Evolutionary conservation across 352 stramenopile species (phyloP).

Genomic region (Pythium rishiriense): DNA sequence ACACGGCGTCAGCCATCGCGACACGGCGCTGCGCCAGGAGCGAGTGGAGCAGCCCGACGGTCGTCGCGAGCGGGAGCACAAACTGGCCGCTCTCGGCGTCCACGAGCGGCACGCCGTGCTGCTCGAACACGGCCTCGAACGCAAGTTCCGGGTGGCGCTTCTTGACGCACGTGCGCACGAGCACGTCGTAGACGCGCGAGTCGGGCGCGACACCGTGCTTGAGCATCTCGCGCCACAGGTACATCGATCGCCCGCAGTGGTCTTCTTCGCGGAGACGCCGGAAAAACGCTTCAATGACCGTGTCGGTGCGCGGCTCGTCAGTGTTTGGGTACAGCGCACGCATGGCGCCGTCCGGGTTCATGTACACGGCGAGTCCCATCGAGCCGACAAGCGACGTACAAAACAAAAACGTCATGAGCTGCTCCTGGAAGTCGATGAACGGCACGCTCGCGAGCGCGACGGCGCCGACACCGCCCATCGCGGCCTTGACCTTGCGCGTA

Average conservation of each 20-base stretch:
- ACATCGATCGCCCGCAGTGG: conserved; percentile 81
- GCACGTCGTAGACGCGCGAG: conserved; percentile 71
- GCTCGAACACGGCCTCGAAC: conserved; percentile 67
- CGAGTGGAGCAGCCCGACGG: conserved; percentile 66
- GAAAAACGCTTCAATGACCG: conserved; percentile 81
- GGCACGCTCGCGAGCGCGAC: conserved; percentile 60
- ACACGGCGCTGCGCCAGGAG: conserved; percentile 62
- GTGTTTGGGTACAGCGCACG: conserved; percentile 79
- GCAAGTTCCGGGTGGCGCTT: conserved; percentile 84
- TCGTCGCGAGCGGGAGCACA: conserved; percentile 57
- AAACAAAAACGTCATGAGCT: conserved; percentile 76
- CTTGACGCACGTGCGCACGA: conserved; percentile 80
- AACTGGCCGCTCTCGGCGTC: conserved; percentile 58
- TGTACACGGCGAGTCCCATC: conserved; percentile 81
- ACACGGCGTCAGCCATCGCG: conserved; percentile 69
- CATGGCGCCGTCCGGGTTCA: conserved; percentile 82
- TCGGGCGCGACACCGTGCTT: conserved; percentile 70
- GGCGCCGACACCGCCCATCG: conserved; percentile 53
- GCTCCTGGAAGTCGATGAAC: conserved; percentile 74
- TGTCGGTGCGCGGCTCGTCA: conserved; percentile 65
- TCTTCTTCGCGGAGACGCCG: conserved; percentile 82
- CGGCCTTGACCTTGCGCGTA: conserved; percentile 63
- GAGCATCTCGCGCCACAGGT: conserved; percentile 85
- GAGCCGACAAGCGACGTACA: conserved; percentile 73
- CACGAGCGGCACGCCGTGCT: conserved; percentile 49